phyloP scores from a whole-genome alignment of 2,329 filamentous ascomycete species.

The Diplodia intermedia region DNA sequence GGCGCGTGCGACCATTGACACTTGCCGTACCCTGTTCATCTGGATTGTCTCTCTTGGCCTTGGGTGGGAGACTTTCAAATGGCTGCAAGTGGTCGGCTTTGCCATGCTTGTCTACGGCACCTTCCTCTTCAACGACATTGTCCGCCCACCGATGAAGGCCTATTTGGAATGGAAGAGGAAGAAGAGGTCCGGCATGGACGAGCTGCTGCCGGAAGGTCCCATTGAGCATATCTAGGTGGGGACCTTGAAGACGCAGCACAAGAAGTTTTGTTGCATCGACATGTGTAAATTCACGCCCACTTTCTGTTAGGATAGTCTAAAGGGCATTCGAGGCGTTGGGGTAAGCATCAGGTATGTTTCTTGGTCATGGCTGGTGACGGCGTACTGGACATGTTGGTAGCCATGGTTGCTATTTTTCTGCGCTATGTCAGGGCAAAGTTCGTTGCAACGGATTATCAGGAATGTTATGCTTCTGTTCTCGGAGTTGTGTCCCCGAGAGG shows the following conservation, averaged over 20 bases:
- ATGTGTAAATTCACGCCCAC: neutral
- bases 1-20: slow-evolving; percentile 94
- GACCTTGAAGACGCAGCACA: neutral
- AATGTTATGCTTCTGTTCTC: neutral
- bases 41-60: slow-evolving; percentile 94
- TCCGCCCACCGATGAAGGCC: slow-evolving; percentile 78
- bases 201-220: slow-evolving; percentile 80
- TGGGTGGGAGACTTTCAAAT: slow-evolving; percentile 98
- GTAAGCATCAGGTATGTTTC: neutral
- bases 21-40: slow-evolving; percentile 95
- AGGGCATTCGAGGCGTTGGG: neutral
- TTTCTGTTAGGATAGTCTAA: neutral
- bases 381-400: neutral
- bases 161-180: slow-evolving; percentile 61
- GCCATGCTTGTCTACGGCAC: slow-evolving; percentile 92
- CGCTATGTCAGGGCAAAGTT: neutral
- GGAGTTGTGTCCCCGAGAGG: too few species aligned
- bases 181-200: slow-evolving; percentile 40
- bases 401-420: neutral
- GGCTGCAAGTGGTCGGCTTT: slow-evolving; percentile 91
- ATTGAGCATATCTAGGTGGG: slow-evolving; percentile 68
- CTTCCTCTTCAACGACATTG: slow-evolving; percentile 92
- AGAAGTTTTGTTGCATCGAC: neutral
- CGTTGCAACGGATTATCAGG: neutral
- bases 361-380: neutral